A percentile compares a stretch with the other conserved stretches of the same genome.
These are phyloP conservation scores for Umbelopsis sp. DNA, from an alignment of 192 early-diverging fungal species.

Conservation along the genomic window DNA sequence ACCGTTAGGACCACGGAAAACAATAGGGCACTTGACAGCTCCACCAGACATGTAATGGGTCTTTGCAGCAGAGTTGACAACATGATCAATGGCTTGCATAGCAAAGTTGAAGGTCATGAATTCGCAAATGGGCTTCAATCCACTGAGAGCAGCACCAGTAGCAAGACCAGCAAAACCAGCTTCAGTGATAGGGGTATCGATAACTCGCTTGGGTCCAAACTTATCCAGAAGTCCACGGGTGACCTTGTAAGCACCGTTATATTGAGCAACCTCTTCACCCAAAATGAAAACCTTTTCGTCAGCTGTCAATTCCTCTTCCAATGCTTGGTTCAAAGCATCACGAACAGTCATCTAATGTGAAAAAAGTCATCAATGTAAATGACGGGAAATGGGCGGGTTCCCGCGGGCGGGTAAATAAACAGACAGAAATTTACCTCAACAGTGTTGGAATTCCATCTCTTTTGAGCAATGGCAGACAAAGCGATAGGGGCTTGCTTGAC, in stretches of 20 bases:
- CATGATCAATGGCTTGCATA: slow-evolving; percentile 99
- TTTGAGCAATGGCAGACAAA: slow-evolving; percentile 27
- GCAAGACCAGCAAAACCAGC: slow-evolving; percentile 97
- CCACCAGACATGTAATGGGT: slow-evolving; percentile 98
- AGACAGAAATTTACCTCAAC: slow-evolving; percentile 29
- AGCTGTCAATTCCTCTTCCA: slow-evolving; percentile 94
- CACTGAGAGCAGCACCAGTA: slow-evolving; percentile 90
- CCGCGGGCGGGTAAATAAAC: slow-evolving; percentile 3
- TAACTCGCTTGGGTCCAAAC: slow-evolving; percentile 94
- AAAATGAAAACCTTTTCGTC: slow-evolving; percentile 93
- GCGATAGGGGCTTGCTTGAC: slow-evolving; percentile 23
- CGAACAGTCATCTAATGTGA: slow-evolving; percentile 87
- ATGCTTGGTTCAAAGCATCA: slow-evolving; percentile 95
- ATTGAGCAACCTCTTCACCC: slow-evolving; percentile 98
- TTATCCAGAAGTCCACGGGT: slow-evolving; percentile 97
- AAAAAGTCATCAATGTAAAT: background rate
- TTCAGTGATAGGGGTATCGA: slow-evolving; percentile 99
- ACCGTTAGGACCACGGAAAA: slow-evolving; percentile 99
- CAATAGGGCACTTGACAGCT: slow-evolving; percentile 85
- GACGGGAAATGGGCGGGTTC: background rate
- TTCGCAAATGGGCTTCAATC: slow-evolving; percentile 96
- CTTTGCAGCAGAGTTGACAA: slow-evolving; percentile 99
- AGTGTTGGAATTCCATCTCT: slow-evolving; percentile 35
- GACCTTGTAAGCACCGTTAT: slow-evolving; percentile 99
- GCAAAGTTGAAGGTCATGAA: slow-evolving; percentile 99